Evolutionary conservation across 2,329 filamentous ascomycete species (phyloP), one percentile per base, ranked within the genome.

Genomic region (Alternaria arborescens): DNA sequence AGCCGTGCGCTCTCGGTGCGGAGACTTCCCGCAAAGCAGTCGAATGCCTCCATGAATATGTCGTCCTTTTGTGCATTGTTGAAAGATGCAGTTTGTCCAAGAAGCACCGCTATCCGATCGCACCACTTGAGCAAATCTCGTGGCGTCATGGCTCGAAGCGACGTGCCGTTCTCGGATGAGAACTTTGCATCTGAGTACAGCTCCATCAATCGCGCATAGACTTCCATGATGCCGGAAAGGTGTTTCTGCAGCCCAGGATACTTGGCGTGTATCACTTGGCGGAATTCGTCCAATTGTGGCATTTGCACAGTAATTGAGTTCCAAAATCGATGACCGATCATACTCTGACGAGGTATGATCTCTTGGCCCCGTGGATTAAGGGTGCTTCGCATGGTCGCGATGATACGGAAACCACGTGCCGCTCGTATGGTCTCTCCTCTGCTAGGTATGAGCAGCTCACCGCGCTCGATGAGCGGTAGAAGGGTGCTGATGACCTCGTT

Each of bases 401-500:
- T 90, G 20, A 99, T 89, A 56, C 91, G 90, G 77, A 99, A 99
- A 1, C 91, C 92, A 70, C 88, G 88, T 1, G 91, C 88, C 54
- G 95, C 95, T 72, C 88, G 87, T 51, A 99, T 89, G 5, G 86
- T 90, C 80, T 98, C 93, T 57, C 93, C 94, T 60, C 94, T 89
- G 69, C 90, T 96, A 0, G 95, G 92, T 30, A 99, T 93, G 4
- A 96, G 84, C 14, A 99, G 86, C 76, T 97, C 93, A n/a, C 92
- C 89, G 61, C 91, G 88, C 79, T 99, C 95, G 61, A 99, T 94
- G 8, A 99, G 85, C 10, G 96, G 95, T 26, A 99, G 84, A 28
- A 99, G 86, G 14, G 94, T 93, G 76, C 94, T 97, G 77, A 99
- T 89, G 48, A 99, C 92, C 78, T 99, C 95, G 67, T 92, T 94